Conservation (phyloP, 2,329 filamentous ascomycete species). For the Alternaria tenuissima region DNA sequence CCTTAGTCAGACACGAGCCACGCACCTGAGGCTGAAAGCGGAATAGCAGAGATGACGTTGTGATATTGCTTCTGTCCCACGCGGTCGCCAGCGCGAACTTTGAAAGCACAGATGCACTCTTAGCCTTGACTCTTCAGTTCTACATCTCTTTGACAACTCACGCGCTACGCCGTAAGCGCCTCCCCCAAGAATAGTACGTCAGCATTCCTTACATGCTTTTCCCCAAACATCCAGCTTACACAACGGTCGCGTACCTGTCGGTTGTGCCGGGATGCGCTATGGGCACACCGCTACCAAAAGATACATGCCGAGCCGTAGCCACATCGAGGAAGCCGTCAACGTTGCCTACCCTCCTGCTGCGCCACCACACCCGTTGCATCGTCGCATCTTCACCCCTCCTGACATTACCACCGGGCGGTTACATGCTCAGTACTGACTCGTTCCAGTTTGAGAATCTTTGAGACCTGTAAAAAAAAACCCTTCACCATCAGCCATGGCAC, state of each 20-base stretch:
- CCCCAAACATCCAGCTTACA: not conserved
- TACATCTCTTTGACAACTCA: not conserved
- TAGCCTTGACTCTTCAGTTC: not conserved
- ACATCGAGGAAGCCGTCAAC: not conserved
- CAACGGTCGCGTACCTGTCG: slow-evolving; percentile 15
- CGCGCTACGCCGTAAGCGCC: not conserved
- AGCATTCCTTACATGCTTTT: slow-evolving; percentile 3
- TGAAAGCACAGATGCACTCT: not conserved
- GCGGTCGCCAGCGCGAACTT: not conserved
- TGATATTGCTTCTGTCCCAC: not conserved
- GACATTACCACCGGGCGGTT: not conserved
- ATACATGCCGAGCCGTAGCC: slow-evolving; percentile 1
- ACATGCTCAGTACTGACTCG: slow-evolving; percentile 15
- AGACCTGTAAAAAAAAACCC: not conserved
- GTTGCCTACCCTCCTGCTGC: slow-evolving; percentile 15
- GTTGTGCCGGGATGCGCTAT: slow-evolving; percentile 17
- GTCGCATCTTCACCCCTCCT: slow-evolving; percentile 9
- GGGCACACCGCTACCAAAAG: slow-evolving; percentile 14
- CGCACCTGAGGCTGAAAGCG: slow-evolving; percentile 6
- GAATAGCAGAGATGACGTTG: slow-evolving; percentile 15
- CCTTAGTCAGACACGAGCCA: not conserved
- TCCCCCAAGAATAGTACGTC: slow-evolving; percentile 27
- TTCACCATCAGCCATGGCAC: slow-evolving; percentile 27
- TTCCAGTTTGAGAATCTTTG: slow-evolving; percentile 8
- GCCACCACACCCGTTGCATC: slow-evolving; percentile 23